Percentiles rank a stretch among this genome's conserved stretches.
Conservation (phyloP, 2,329 filamentous ascomycete genomes). For the Aschersonia sp. region DNA sequence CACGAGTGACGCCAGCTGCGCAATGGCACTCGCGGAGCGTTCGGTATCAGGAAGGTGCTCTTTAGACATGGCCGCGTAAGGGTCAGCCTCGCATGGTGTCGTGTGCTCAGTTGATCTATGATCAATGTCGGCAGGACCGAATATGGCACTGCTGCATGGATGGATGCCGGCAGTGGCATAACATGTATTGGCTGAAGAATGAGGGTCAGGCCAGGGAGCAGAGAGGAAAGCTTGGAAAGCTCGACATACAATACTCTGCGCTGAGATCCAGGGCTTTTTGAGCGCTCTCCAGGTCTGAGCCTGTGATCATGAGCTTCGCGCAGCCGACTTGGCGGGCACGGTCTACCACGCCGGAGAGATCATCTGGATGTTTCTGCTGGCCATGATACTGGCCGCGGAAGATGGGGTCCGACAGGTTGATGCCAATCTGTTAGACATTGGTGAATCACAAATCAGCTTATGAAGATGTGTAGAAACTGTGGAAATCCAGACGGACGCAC, state of each 20-base stretch:
- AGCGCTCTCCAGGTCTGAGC: conserved; percentile 71
- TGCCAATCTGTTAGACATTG: conserved; percentile 51
- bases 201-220: neutral
- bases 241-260: conserved; percentile 53
- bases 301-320: conserved; percentile 82
- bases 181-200: conserved; percentile 53
- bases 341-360: conserved; percentile 62
- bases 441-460: neutral
- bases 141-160: conserved; percentile 72
- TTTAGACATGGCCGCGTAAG: conserved; percentile 30
- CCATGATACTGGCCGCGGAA: conserved; percentile 77
- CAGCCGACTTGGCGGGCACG: conserved; percentile 69
- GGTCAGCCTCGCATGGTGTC: conserved; percentile 38
- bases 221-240: neutral
- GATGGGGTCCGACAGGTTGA: conserved; percentile 89
- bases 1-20: conserved; percentile 50
- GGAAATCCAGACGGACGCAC: conserved; percentile 22
- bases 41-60: conserved; percentile 28
- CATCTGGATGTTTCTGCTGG: conserved; percentile 57
- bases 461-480: conserved; percentile 1
- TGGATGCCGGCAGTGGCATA: conserved; percentile 91
- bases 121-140: conserved; percentile 42
- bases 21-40: conserved; percentile 35
- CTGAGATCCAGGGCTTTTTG: conserved; percentile 60
- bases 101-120: conserved; percentile 24